Conservation (phyloP, 441 rosid species). For the Euphorbia corollata region DNA sequence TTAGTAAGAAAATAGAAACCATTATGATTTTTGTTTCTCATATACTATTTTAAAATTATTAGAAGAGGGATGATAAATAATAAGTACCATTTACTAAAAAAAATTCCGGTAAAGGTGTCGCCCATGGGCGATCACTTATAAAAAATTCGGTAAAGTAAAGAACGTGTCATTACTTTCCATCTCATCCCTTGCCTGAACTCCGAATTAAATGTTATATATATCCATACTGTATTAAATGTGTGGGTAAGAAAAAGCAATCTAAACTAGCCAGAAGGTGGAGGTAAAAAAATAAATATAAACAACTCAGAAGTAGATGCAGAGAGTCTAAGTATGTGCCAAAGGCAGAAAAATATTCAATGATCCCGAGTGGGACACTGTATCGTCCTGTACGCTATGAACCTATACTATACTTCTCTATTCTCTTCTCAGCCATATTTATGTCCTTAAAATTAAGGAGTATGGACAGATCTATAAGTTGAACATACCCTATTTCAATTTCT, state of each 20-base stretch:
- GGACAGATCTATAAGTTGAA: no score
- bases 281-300: neutral
- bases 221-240: neutral
- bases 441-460: neutral
- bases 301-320: neutral
- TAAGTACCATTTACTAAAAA: no score
- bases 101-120: no score
- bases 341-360: constrained; percentile 1
- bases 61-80: no score
- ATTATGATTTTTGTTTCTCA: no score
- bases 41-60: no score
- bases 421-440: neutral
- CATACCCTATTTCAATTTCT: constrained; percentile 16
- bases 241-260: neutral
- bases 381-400: neutral
- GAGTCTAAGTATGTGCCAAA: neutral
- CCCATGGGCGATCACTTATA: no score
- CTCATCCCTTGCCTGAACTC: constrained; percentile 4
- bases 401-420: no score
- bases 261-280: neutral
- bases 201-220: no score
- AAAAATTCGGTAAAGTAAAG: neutral
- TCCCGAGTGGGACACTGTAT: neutral
- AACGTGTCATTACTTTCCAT: constrained; percentile 12
- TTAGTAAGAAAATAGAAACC: no score